Evolutionary conservation across 2,329 filamentous ascomycete species (phyloP), one percentile per base, ranked within the genome.

Genomic region (Cadophora sp.): DNA sequence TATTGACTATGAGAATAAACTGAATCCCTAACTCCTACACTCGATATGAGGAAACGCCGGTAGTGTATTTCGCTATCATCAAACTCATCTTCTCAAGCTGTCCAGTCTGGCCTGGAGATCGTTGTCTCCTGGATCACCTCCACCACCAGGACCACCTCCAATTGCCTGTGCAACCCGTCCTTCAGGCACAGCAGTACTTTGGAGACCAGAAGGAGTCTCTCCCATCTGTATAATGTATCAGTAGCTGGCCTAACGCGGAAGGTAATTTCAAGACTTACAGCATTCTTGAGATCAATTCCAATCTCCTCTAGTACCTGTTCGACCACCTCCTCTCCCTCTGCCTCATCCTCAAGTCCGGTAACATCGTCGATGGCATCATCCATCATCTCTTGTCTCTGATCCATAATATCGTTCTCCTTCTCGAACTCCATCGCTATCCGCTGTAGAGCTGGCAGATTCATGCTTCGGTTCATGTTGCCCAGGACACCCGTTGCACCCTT

Each of bases 341-440:
- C 96, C 76, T 99, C 96, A 68, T 97, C 89, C 18, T 87, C 88
- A 45, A 97, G 84, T 27, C 96, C 96, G 75, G 96, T 97, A 59
- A 95, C 94, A 78, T 99, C 96, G 78, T 99, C 96, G 68, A 99
- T 96, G 22, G 94, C 95, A 80, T 98, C 96, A 77, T 98, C 95
- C 96, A 99, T 98, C 92, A 99, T 97, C 80, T 98, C 96, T 79
- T 98, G 94, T 71, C 96, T 88, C 81, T 98, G 94, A 74, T 99
- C 96, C 96, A 99, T 99, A 67, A 99, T 94, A 76, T 98, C 96
- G 81, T 98, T 99, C 80, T 99, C 96, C 75, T 93, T 91, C 81
- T 99, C 96, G 76, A 99, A 99, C 77, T 99, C 96, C 94, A 97
- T 97, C 22, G 96, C 95, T 77, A 99, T 99, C 66, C 95, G 89